phyloP scores from a whole-genome alignment of 345 rosid genomes.

The Isatis tinctoria region DNA sequence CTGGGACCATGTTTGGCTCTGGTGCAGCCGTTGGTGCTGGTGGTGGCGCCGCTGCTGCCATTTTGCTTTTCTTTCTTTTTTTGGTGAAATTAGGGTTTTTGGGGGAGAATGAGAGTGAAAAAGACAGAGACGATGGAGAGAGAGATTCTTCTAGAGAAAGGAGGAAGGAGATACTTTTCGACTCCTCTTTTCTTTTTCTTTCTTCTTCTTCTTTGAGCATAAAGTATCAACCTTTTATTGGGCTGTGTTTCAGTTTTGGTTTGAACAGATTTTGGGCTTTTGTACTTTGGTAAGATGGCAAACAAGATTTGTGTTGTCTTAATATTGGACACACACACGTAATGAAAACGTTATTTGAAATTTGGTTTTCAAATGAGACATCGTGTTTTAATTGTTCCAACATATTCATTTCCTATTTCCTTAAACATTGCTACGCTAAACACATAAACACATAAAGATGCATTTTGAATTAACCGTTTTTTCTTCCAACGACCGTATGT shows the following conservation, averaged over 20 bases:
- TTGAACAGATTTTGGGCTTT: not conserved
- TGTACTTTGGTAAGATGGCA: too few relatives aligned
- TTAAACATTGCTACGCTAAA: too few relatives aligned
- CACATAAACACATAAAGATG: too few relatives aligned
- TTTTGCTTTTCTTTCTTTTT: slow-evolving; percentile 6
- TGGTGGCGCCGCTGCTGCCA: slow-evolving; percentile 95
- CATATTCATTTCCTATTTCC: too few relatives aligned
- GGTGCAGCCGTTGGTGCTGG: slow-evolving; percentile 77
- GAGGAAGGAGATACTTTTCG: not conserved
- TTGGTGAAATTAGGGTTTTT: slow-evolving; percentile 14
- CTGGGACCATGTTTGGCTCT: slow-evolving; percentile 42
- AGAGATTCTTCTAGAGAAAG: slow-evolving; percentile 4
- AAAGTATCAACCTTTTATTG: not conserved
- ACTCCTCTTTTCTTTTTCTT: not conserved
- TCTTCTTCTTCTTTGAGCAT: too few relatives aligned
- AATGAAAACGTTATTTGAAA: too few relatives aligned
- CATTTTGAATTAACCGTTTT: too few relatives aligned
- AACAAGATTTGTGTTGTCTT: too few relatives aligned
- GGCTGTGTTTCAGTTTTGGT: not conserved
- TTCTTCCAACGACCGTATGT: not conserved
- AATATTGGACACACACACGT: too few relatives aligned
- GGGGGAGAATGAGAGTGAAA: not conserved
- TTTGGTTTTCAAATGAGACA: too few relatives aligned
- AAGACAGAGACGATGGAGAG: not conserved
- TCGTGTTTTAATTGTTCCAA: too few relatives aligned